These are phyloP conservation scores for Cornus controversa DNA, from an alignment of 148 eudicot genomes.

Conservation along the genomic window DNA sequence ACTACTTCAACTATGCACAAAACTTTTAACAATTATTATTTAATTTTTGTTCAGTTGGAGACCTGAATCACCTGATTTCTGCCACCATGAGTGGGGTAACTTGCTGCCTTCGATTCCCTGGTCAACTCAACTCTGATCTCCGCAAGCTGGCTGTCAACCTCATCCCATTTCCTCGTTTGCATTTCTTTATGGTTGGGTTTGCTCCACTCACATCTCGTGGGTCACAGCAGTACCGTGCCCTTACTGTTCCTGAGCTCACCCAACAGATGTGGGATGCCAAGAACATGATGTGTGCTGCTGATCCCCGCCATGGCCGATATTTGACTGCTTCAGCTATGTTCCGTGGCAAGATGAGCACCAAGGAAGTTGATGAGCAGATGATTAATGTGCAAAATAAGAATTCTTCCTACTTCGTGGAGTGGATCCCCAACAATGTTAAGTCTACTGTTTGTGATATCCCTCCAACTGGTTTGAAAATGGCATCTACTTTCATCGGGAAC, in stretches of 20 bases:
- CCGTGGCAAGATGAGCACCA: constrained; percentile 63
- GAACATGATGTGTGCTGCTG: constrained; percentile 65
- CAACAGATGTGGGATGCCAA: constrained; percentile 57
- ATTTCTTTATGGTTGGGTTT: constrained; percentile 50
- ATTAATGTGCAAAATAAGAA: constrained; percentile 59
- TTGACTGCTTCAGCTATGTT: constrained; percentile 57
- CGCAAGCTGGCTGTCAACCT: constrained; percentile 45
- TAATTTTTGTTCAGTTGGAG: constrained; percentile 32
- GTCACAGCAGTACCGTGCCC: constrained; percentile 48
- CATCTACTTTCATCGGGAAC: constrained; percentile 53
- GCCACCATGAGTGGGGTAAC: constrained; percentile 52
- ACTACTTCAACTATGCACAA: neutral
- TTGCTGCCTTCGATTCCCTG: constrained; percentile 49
- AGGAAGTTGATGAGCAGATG: constrained; percentile 60
- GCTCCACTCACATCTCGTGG: constrained; percentile 55
- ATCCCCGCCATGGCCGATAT: constrained; percentile 54
- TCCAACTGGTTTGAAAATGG: constrained; percentile 51
- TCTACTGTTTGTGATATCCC: constrained; percentile 65
- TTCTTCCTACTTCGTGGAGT: constrained; percentile 59
- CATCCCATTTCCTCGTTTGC: constrained; percentile 44
- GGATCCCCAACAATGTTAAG: constrained; percentile 60
- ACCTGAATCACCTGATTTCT: constrained; percentile 43
- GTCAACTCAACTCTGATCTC: constrained; percentile 47
- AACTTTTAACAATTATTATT: neutral
- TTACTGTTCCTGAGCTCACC: constrained; percentile 39